These are phyloP conservation scores for Microbotryum scabiosae DNA, from an alignment of 1,284 basidiomycete genomes.

Conservation along the genomic window DNA sequence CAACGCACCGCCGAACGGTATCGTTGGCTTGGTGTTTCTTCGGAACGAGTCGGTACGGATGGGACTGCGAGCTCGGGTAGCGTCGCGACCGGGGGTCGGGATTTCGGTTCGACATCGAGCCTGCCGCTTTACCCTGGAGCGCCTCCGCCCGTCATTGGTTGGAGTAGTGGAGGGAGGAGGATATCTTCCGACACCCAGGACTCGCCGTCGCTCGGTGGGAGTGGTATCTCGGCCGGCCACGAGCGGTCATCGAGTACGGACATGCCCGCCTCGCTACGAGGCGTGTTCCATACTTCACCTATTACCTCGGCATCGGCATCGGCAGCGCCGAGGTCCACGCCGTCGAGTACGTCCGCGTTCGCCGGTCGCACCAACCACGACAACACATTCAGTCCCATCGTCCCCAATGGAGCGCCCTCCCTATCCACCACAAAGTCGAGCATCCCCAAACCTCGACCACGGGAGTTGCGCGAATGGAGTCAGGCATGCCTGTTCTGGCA, in stretches of 20 bases:
- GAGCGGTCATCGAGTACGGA: constrained; percentile 1
- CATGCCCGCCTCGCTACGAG: not conserved
- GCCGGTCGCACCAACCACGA: not conserved
- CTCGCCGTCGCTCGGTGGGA: not conserved
- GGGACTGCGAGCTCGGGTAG: not conserved
- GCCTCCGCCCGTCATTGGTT: not conserved
- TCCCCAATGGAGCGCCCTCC: not conserved
- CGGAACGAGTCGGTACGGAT: not conserved
- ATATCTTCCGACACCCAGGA: not conserved
- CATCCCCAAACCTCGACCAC: constrained; percentile 7
- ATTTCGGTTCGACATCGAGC: constrained; percentile 3
- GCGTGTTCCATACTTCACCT: not conserved
- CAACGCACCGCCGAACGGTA: constrained; percentile 2
- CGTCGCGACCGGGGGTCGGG: not conserved
- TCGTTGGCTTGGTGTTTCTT: not conserved
- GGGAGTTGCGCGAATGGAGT: constrained; percentile 26
- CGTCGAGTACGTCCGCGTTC: not conserved
- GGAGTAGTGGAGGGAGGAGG: too few relatives aligned
- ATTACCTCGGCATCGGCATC: not conserved
- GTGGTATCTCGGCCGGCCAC: constrained; percentile 1
- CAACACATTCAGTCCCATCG: not conserved
- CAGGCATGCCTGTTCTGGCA: constrained; percentile 28
- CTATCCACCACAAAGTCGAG: not conserved
- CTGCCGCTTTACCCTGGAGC: constrained; percentile 14
- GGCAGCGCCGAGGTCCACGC: not conserved